Base-by-base conservation (phyloP, 306 rosid species). In the Dryas octopetala region DNA sequence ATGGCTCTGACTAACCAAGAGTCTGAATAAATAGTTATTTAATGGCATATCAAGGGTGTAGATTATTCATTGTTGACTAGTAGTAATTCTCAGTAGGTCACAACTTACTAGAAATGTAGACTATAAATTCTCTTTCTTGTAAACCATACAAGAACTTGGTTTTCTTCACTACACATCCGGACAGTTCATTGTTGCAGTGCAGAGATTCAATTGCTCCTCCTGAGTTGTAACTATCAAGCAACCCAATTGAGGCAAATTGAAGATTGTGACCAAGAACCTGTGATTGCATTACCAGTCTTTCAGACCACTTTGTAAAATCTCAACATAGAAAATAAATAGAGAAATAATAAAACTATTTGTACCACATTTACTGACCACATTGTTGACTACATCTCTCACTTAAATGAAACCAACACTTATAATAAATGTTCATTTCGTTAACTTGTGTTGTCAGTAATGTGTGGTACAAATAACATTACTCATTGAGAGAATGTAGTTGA, bases 161-260 rank as follows among this genome's bases (percentile, higher is more conserved):
- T 55, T 67, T 17, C 51, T 28, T 58, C 12, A 59, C 52, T 19
- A 49, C 60, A 48, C 50, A 45, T 3, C 26, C 15, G 3, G 45
- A 26, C 26, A 7, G 12, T 5, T 68, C 49, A 32, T 40, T 9
- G 8, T 14, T 68, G 62, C 11, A 38, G 13, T 68, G 23, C 6
- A n/a, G 60, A 47, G 70, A 68, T 60, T 68, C 26, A 16, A 68
- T 43, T 58, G 81, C 76, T 77, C 75, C 80, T 69, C 75, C 70
- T 43, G 76, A 59, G 74, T 61, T 69, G 76, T 47, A 77, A 64
- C 50, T 77, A 6, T 77, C 64, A 1, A 77, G 43, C 70, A 77
- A 77, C 6, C 81, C 75, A 4, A 77, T 60, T 7, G 70, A 70
- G 54, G 75, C 19, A 49, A 77, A 77, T 41, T 40, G 52, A 48